Evolutionary conservation across 164 flowering plant genomes (phyloP).

Genomic region (Sextonia rubra): DNA sequence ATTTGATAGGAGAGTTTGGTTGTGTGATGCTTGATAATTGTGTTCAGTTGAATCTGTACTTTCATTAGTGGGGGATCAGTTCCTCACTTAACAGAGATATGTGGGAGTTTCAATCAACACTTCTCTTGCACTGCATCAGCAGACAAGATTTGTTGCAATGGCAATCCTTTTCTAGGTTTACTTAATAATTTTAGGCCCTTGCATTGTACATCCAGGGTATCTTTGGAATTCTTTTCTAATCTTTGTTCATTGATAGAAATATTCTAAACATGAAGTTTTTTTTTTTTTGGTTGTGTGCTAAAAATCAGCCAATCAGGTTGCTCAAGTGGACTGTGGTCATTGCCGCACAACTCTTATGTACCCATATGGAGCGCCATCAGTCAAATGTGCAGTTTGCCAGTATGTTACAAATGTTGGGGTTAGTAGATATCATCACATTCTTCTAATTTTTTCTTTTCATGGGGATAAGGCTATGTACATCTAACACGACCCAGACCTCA

Average conservation of each 20-base stretch:
- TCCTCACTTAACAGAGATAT: no score
- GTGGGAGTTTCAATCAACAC: no score
- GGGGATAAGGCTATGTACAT: no score
- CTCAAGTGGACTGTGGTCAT: slow-evolving; percentile 71
- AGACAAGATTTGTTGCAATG: no score
- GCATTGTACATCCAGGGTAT: background rate
- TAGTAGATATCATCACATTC: slow-evolving; percentile 20
- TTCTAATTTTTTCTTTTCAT: background rate
- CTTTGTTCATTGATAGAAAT: background rate
- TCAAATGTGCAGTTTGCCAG: slow-evolving; percentile 86
- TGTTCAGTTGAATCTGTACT: no score
- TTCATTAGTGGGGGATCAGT: no score
- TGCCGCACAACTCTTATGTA: slow-evolving; percentile 83
- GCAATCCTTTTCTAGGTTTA: no score
- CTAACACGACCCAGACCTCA: no score
- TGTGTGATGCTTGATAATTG: no score
- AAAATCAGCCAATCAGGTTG: slow-evolving; percentile 25
- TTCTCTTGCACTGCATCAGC: no score
- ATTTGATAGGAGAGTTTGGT: no score
- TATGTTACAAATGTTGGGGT: slow-evolving; percentile 72
- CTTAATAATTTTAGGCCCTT: no score
- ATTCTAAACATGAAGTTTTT: background rate
- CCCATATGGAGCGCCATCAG: slow-evolving; percentile 89
- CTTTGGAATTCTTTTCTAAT: background rate
- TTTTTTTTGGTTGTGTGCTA: slow-evolving; percentile 12